phyloP scores from a whole-genome alignment of 2,329 filamentous ascomycete species.

The Decorospora gaudefroyi region DNA sequence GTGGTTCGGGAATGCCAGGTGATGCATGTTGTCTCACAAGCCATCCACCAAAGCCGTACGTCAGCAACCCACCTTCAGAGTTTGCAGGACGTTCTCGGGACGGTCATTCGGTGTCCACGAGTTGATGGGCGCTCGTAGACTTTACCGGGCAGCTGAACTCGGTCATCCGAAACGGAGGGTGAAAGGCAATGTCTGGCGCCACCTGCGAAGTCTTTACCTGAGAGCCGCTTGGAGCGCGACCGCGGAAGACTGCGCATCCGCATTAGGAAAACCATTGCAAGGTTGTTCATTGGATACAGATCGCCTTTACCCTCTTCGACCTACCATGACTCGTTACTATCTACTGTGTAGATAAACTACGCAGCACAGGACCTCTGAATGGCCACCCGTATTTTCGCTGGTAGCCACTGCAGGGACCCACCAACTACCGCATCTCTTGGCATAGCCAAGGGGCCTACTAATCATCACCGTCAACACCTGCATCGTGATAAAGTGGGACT shows the following conservation, averaged over 20 bases:
- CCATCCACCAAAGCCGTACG: slow-evolving; percentile 19
- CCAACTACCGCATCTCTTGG: slow-evolving; percentile 8
- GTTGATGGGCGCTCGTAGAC: slow-evolving; percentile 13
- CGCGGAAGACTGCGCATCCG: slow-evolving; percentile 12
- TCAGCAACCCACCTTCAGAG: slow-evolving; percentile 31
- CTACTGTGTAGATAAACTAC: not conserved
- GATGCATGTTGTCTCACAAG: slow-evolving; percentile 33
- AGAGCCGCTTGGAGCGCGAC: slow-evolving; percentile 31
- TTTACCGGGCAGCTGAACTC: slow-evolving; percentile 20
- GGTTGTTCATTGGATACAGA: slow-evolving; percentile 29
- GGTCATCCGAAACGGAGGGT: slow-evolving; percentile 16
- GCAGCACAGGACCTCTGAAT: too few species aligned
- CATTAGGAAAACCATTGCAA: slow-evolving; percentile 18
- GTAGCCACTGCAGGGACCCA: slow-evolving; percentile 20
- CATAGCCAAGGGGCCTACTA: too few species aligned
- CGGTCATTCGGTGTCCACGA: slow-evolving; percentile 1
- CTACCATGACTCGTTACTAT: slow-evolving; percentile 7
- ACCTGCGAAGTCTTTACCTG: slow-evolving; percentile 17
- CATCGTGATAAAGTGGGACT: slow-evolving; percentile 25
- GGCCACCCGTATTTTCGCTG: slow-evolving; percentile 1
- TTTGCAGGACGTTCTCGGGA: slow-evolving; percentile 19
- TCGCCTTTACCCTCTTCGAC: slow-evolving; percentile 24
- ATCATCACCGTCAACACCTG: slow-evolving; percentile 14
- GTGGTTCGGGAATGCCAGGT: slow-evolving; percentile 41
- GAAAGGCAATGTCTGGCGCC: slow-evolving; percentile 23